phyloP scores from a whole-genome alignment of 352 stramenopile genomes.

The Globisporangium mamillatum region DNA sequence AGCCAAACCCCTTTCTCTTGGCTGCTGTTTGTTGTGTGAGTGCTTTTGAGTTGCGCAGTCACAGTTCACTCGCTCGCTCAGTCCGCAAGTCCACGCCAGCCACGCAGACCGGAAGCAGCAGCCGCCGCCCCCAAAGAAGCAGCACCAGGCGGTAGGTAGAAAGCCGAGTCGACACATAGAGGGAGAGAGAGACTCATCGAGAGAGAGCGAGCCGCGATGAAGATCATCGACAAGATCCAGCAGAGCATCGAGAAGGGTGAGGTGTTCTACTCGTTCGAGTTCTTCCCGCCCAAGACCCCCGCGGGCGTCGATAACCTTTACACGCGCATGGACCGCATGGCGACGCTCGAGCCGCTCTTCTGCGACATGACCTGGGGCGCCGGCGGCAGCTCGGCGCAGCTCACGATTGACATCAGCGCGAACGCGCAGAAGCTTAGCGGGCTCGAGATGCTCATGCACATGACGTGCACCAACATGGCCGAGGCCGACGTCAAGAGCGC shows the following conservation, averaged over 20 bases:
- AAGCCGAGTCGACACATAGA: too few species aligned
- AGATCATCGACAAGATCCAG: conserved; percentile 89
- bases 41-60: conserved; percentile 5
- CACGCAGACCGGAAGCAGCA: conserved; percentile 5
- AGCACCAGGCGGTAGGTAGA: too few species aligned
- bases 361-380: conserved; percentile 99
- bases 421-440: conserved; percentile 91
- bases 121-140: too few species aligned
- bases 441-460: conserved; percentile 94
- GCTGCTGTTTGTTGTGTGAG: not conserved
- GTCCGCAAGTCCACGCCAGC: conserved; percentile 12
- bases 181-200: not conserved
- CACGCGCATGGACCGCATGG: conserved; percentile 96
- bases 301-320: conserved; percentile 97
- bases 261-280: conserved; percentile 97
- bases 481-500: conserved; percentile 90
- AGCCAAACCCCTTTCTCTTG: conserved; percentile 6
- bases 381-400: conserved; percentile 93
- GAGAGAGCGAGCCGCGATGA: conserved; percentile 39
- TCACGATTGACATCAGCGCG: conserved; percentile 94
- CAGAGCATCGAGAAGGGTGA: conserved; percentile 76
- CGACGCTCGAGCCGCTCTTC: conserved; percentile 93
- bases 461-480: conserved; percentile 99
- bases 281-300: conserved; percentile 97
- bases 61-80: not conserved